Percentiles rank a stretch among this genome's conserved stretches.
These are phyloP conservation scores for Pseudogymnoascus sp. DNA, from an alignment of 2,329 filamentous ascomycete genomes.

Conservation along the genomic window DNA sequence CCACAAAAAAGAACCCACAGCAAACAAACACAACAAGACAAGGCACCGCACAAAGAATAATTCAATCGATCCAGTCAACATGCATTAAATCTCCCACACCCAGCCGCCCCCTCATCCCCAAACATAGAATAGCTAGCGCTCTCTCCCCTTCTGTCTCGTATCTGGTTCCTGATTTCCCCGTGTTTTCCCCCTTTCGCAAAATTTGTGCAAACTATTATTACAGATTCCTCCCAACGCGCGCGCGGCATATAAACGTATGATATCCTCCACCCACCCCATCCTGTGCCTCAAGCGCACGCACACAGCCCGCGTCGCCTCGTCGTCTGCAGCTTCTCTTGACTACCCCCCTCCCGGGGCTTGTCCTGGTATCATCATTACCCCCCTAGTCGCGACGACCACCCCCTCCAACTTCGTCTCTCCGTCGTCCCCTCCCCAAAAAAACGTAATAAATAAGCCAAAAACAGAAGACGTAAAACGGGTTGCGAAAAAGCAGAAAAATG, in stretches of 20 bases:
- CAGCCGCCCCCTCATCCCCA: background rate
- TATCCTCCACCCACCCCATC: background rate
- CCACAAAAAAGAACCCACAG: background rate
- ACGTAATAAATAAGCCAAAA: background rate
- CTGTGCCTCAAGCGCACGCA: background rate
- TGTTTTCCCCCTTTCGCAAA: background rate
- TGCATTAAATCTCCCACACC: background rate
- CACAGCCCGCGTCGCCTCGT: background rate
- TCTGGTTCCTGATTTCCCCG: background rate
- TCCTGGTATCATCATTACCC: background rate
- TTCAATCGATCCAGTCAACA: background rate
- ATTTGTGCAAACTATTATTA: constrained; percentile 2
- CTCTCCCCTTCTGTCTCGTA: background rate
- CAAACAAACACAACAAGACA: background rate
- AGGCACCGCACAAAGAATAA: background rate
- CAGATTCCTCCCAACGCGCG: background rate
- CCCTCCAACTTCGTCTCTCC: background rate
- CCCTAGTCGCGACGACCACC: background rate
- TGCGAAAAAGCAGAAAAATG: background rate
- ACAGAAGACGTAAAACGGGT: background rate
- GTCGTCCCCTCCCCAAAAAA: background rate
- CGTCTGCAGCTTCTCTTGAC: background rate
- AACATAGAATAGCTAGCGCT: background rate
- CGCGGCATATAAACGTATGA: constrained; percentile 1
- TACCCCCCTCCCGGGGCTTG: background rate